Evolutionary conservation across 257 asterid species (phyloP), one percentile per base, ranked within the genome.

Genomic region (Schizonepeta tenuifolia): DNA sequence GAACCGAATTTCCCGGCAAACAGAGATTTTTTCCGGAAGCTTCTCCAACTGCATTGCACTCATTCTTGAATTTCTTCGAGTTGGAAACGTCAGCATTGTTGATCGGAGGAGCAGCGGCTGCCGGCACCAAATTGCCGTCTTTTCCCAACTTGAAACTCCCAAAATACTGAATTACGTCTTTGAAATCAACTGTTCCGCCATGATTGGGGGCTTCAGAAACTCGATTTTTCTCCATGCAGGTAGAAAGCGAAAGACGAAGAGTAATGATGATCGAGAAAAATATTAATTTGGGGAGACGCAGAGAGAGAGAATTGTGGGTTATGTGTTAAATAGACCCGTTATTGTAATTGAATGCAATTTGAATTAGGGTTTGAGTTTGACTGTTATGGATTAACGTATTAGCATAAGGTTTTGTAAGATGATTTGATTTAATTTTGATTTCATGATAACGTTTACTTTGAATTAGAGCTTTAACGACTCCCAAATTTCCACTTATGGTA

Each of bases 201-300:
- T 69, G 60, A 2, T 24, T 51, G 57, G 58, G 49, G 2, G 43
- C 12, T 24, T 68, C 6, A 49, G 76, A 62, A 62, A 22, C n/a
- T 60, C 53, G 41, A 43, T 0, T 15, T 1, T 14, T n/a, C 49
- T 28, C 71, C 80, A 70, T 54, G 77, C 18, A 33, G 49, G 66
- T 18, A 26, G 26, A 51, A 26, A 24, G 26, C 46, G 35, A 47
- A 54, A 13, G 41, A 60, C 12, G 31, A 47, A 22, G 14, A n/a
- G 7, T 0, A 3, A 21, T 5, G 67, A 10, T 13, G 53, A 73
- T 13, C 17, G 9, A 40, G 41, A 44, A 17, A 41, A 24, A 14
- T 36, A 36, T 6, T 36, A 36, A 35, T 38, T 17, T 58, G 59
- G 41, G 41, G 21, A 26, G 15, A n/a, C 10, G 8, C 5, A 21